Base-by-base conservation (phyloP, 2,329 filamentous ascomycete species). In the Neofusicoccum ribis region DNA sequence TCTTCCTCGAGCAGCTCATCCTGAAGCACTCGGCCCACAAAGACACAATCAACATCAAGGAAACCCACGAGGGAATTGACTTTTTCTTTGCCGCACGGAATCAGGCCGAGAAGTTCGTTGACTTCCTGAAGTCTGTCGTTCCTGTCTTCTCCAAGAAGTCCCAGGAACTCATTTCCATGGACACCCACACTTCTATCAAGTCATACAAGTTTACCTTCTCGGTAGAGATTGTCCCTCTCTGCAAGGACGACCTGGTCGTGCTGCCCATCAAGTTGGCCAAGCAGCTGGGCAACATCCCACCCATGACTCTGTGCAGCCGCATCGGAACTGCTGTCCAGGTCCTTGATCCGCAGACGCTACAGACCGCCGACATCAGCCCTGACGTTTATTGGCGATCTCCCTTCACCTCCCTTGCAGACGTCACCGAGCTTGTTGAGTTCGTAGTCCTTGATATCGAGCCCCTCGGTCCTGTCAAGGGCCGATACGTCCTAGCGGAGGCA, bases 1-100 rank as follows among this genome's bases (percentile, higher is more conserved):
- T 92, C 66, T 91, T 86, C 75, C 88, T 98, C 41, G 95, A 98
- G 79, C 94, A 99, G 83, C 85, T 98, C 65, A 96, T 99, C 71
- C 84, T 99, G 71, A 98, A 97, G 83, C 93, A 98, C 77, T 87
- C 87, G 64, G 95, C 94, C 3, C 93, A 97, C 78, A 87, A 88
- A 69, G 93, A 99, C 71, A 95, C 94, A 0, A 93, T 97, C 79
- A 99, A 98, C 78, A 99, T 99, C 81, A 97, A 96, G 77, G 95
- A 99, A 80, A 91, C 92, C 34, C 93, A 93, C 79, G 93, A 97
- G 72, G 95, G 95, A 1, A 89, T 99, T 66, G 95, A 99, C 77
- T 99, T 99, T 78, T 99, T 89, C 84, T 99, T 95, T 74, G 86
- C 92, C 0, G 88, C 91, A 66, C 85, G 92, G 72, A 99, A 97